phyloP scores from a whole-genome alignment of 805 yeast genomes.

The Millerago galiae region DNA sequence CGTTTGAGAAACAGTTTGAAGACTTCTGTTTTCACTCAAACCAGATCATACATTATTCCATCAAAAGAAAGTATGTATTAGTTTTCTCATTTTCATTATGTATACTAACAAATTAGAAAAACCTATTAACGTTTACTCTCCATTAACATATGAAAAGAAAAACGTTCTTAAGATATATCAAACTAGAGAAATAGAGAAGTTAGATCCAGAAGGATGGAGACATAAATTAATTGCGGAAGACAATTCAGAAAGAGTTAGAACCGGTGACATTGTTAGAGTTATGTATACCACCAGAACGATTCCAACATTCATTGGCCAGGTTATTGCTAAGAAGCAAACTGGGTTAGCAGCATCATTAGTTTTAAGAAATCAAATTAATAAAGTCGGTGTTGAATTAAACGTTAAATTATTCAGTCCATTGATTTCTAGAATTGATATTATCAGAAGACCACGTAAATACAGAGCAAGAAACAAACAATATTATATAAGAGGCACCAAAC shows the following conservation, averaged over 20 bases:
- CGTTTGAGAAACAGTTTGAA: slow-evolving; percentile 1
- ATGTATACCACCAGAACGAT: slow-evolving; percentile 51
- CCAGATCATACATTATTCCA: slow-evolving; percentile 11
- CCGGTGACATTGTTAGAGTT: slow-evolving; percentile 80
- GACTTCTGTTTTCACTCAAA: slow-evolving; percentile 2
- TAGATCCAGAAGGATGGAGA: slow-evolving; percentile 72
- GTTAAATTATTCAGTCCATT: slow-evolving; percentile 78
- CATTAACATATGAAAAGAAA: slow-evolving; percentile 11
- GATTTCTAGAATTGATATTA: slow-evolving; percentile 67
- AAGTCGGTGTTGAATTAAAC: slow-evolving; percentile 80
- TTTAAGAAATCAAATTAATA: slow-evolving; percentile 74
- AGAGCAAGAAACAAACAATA: slow-evolving; percentile 80
- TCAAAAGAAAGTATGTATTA: slow-evolving; percentile 10
- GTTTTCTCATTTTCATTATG: neutral
- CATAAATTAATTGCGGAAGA: slow-evolving; percentile 43
- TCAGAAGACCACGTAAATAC: slow-evolving; percentile 68
- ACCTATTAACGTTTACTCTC: slow-evolving; percentile 18
- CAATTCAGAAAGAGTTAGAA: slow-evolving; percentile 44
- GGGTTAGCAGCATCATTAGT: slow-evolving; percentile 70
- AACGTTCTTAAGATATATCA: slow-evolving; percentile 30
- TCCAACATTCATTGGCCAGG: slow-evolving; percentile 69
- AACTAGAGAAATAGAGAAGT: slow-evolving; percentile 29
- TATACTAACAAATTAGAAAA: slow-evolving; percentile 5
- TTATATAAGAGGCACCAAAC: slow-evolving; percentile 74
- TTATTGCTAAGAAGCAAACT: slow-evolving; percentile 68